Evolutionary conservation across 2,329 filamentous ascomycete species (phyloP), one percentile per base, ranked within the genome.

Genomic region (Beauveria sp.): DNA sequence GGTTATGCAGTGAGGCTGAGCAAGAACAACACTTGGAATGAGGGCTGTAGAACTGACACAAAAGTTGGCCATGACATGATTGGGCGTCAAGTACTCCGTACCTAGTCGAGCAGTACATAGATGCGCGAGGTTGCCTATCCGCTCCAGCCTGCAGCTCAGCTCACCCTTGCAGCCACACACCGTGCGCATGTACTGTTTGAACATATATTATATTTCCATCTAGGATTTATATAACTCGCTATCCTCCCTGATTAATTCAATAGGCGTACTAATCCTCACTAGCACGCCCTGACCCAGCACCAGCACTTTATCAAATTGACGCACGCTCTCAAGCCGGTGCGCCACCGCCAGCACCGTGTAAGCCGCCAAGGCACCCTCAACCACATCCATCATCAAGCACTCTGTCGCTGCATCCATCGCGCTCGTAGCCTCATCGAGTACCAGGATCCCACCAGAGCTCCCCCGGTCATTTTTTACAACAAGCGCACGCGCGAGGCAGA

Each of bases 371-470:
- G 8, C 26, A 20, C 8, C 9, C 55, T 40, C 40, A 28, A 60
- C 16, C 20, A 60, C 30, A 16, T 59, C 26, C 34, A 53, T 22
- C 30, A 55, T 50, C 24, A 49, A n/a, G 24, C 58, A 40, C 57
- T 54, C 49, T n/a, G 62, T 63, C 24, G 24, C 58, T 12, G 28
- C 47, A 42, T 63, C 62, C 22, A 63, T 30, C n/a, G 47, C 26
- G 22, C 53, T 63, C 28, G 58, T 61, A 5, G 59, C 58, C 53
- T 63, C 62, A 18, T 63, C 62, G 2, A 58, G 30, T 16, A 63
- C 26, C 16, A 61, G 16, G 24, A 63, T 22, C 20, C 49, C 26
- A n/a, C 28, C 28, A 10, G 28, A 30, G 28, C 28, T 30, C 28
- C 8, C 28, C 28, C 9, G 9, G 28, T 30, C 28, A 1, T 34